Evolutionary conservation across 257 asterid genomes (phyloP), one percentile per base, ranked within the genome.

Genomic region (Fraxinus cuspidata): DNA sequence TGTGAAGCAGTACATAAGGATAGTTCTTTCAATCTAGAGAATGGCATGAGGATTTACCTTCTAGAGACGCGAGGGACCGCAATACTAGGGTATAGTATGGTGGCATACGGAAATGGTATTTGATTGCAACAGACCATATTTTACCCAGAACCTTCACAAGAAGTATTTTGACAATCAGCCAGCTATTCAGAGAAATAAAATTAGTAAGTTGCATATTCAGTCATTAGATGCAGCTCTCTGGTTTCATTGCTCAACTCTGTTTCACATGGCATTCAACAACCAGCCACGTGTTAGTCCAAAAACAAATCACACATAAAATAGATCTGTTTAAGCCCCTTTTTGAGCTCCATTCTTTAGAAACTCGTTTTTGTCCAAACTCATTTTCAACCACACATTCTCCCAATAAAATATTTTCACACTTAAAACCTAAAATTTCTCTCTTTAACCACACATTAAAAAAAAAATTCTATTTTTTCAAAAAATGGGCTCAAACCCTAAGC

Each of bases 81-180:
- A 95, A 90, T 80, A 95, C 88, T 77, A 95, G 97, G 69, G 91
- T 84, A 76, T 81, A 95, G 83, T 95, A 93, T 32, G 99, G 97
- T 74, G 99, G 99, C 96, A 95, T 90, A 83, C 93, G 94, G 88
- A 96, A 93, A 80, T 95, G 99, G 81, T 93, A 92, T 89, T 93
- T 95, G 78, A 93, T 79, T 44, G 99, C 99, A 66, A 95, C 92
- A 53, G 98, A 86, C 97, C 94, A 88, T 86, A 95, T 93, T 87
- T 90, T 93, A 72, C 97, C 90, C 80, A 95, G 89, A 74, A 95
- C 96, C 99, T 95, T 78, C 84, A 86, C 19, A 70, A 85, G 32
- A 80, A 31, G 70, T 47, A 84, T 76, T 70, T 63, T 37, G 38
- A 79, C 53, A 64, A 85, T 80, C 51, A 80, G 74, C 21, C 74